phyloP scores from a whole-genome alignment of 73 alveolate species.

The Paramecium sonneborni region DNA sequence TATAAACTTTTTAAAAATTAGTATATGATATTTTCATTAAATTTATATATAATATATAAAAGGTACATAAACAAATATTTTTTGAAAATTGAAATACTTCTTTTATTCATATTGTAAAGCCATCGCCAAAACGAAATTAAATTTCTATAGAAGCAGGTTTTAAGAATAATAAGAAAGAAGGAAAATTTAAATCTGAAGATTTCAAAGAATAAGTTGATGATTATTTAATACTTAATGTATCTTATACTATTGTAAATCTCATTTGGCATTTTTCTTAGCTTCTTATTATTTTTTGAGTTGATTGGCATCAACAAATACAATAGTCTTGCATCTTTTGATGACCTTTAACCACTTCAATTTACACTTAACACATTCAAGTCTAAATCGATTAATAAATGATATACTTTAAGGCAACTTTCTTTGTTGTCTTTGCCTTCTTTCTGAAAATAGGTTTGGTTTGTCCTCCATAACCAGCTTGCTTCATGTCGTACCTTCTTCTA shows the following conservation, averaged over 20 bases:
- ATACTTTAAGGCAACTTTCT: constrained; percentile 93
- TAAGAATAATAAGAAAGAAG: neutral
- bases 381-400: neutral
- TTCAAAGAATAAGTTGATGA: neutral
- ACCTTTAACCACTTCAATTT: constrained; percentile 85
- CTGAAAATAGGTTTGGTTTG: constrained; percentile 97
- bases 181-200: neutral
- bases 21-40: neutral
- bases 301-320: constrained; percentile 85
- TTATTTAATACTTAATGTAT: neutral
- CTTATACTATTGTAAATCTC: constrained; percentile 25
- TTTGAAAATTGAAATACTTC: neutral
- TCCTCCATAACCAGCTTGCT: constrained; percentile 96
- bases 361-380: constrained; percentile 93
- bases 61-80: neutral
- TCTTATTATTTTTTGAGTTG: constrained; percentile 48
- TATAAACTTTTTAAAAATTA: neutral
- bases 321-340: constrained; percentile 96
- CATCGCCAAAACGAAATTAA: neutral
- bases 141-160: neutral
- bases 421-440: constrained; percentile 97
- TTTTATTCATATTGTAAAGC: neutral
- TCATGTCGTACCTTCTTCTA: constrained; percentile 95
- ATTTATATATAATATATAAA: neutral
- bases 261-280: constrained; percentile 26